These are phyloP conservation scores for Smallanthus sonchifolius DNA, from an alignment of 129 eudicot species.

Conservation along the genomic window DNA sequence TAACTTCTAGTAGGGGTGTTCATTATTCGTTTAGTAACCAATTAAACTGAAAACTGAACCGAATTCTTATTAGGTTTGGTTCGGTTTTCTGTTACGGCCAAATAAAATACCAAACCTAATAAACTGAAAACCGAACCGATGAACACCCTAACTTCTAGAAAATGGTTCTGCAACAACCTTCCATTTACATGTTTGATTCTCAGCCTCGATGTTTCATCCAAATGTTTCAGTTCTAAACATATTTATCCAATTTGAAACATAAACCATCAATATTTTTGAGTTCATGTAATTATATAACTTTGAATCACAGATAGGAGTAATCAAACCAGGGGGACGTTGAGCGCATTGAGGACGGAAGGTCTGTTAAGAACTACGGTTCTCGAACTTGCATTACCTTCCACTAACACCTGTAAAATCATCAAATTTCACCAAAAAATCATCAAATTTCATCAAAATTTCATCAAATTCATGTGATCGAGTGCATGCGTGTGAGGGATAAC, in stretches of 20 bases:
- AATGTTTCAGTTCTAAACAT: not conserved
- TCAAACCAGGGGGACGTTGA: conserved; percentile 43
- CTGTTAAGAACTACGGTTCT: conserved; percentile 65
- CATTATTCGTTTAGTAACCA: too few relatives aligned
- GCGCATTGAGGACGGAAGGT: conserved; percentile 56
- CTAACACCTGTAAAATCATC: conserved; percentile 33
- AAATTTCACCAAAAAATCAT: not conserved
- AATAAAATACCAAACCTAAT: too few relatives aligned
- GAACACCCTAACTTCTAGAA: not conserved
- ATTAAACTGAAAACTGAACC: too few relatives aligned
- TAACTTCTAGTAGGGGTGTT: too few relatives aligned
- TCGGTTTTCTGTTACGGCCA: too few relatives aligned
- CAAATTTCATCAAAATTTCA: not conserved
- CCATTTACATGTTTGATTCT: not conserved
- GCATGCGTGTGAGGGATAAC: not conserved
- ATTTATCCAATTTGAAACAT: not conserved
- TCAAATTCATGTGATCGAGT: not conserved
- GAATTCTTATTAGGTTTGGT: too few relatives aligned
- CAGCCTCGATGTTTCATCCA: not conserved
- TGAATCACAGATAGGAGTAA: not conserved
- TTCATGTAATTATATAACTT: not conserved
- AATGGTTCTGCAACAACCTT: not conserved
- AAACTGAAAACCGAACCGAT: too few relatives aligned
- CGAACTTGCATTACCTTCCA: conserved; percentile 49
- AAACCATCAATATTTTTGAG: not conserved